Percentiles rank a stretch among this genome's conserved stretches.
phyloP scores from a whole-genome alignment of 2,329 filamentous ascomycete species.

The Nemania sp. region DNA sequence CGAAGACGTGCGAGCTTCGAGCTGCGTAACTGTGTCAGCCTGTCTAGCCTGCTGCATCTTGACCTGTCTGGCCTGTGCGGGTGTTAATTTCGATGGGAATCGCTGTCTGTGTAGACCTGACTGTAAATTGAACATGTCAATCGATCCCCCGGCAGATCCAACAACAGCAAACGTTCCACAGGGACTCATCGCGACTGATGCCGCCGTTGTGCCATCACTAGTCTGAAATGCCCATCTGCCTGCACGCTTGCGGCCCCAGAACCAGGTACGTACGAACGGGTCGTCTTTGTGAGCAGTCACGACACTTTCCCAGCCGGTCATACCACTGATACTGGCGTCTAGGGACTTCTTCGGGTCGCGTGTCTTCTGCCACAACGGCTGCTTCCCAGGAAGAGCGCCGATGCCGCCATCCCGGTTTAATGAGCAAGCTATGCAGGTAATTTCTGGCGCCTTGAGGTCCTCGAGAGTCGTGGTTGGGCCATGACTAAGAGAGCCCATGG shows the following conservation, averaged over 20 bases:
- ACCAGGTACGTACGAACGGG: conserved; percentile 88
- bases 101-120: conserved; percentile 86
- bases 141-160: conserved; percentile 78
- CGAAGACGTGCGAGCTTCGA: conserved; percentile 52
- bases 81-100: conserved; percentile 80
- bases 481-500: conserved; percentile 58
- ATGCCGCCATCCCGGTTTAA: conserved; percentile 95
- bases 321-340: conserved; percentile 72
- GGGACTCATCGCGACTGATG: conserved; percentile 83
- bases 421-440: conserved; percentile 88
- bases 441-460: conserved; percentile 84
- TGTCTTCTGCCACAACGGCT: conserved; percentile 81
- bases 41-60: conserved; percentile 67
- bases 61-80: conserved; percentile 76
- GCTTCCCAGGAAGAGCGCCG: conserved; percentile 77
- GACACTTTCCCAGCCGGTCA: conserved; percentile 96
- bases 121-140: conserved; percentile 97
- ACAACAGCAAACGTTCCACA: conserved; percentile 94
- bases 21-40: conserved; percentile 60
- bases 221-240: conserved; percentile 93
- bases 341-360: conserved; percentile 64
- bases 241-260: conserved; percentile 93
- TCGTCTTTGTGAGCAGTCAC: conserved; percentile 91
- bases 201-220: conserved; percentile 79
- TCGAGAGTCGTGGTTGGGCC: conserved; percentile 69